These are phyloP conservation scores for Eutrema salsugineum DNA, from an alignment of 441 rosid species.

Conservation along the genomic window DNA sequence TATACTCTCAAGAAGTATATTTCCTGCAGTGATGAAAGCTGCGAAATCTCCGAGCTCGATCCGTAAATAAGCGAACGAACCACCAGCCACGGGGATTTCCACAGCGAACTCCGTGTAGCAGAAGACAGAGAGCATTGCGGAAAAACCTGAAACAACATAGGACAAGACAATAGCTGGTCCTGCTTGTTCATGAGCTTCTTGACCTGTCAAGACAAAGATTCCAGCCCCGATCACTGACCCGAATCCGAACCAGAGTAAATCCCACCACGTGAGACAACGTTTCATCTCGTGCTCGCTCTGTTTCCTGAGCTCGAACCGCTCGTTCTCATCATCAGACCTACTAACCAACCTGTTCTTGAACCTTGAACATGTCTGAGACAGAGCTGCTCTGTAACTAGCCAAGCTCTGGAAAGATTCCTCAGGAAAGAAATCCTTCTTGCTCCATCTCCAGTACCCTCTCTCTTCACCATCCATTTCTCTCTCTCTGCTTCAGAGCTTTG, in stretches of 20 bases:
- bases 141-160: conserved; percentile 51
- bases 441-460: conserved; percentile 29
- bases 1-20: conserved; percentile 67
- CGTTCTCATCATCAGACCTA: conserved; percentile 52
- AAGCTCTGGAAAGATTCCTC: conserved; percentile 69
- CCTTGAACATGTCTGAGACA: conserved; percentile 46
- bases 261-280: conserved; percentile 74
- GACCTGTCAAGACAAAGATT: conserved; percentile 78
- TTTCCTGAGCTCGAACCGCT: conserved; percentile 44
- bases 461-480: conserved; percentile 28
- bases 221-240: conserved; percentile 82
- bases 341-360: conserved; percentile 56
- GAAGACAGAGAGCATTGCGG: conserved; percentile 67
- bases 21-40: conserved; percentile 77
- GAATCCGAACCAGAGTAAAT: conserved; percentile 73
- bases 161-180: conserved; percentile 76
- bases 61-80: conserved; percentile 66
- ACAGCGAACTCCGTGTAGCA: conserved; percentile 76
- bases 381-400: conserved; percentile 46
- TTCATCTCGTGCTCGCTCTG: conserved; percentile 64
- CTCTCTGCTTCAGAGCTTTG: conserved; percentile 12
- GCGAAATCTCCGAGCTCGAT: conserved; percentile 83
- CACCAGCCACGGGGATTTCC: conserved; percentile 76
- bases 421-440: conserved; percentile 65
- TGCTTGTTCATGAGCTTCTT: conserved; percentile 49